These are phyloP conservation scores for Cyclocybe aegerita DNA, from an alignment of 768 basidiomycete species.

Conservation along the genomic window DNA sequence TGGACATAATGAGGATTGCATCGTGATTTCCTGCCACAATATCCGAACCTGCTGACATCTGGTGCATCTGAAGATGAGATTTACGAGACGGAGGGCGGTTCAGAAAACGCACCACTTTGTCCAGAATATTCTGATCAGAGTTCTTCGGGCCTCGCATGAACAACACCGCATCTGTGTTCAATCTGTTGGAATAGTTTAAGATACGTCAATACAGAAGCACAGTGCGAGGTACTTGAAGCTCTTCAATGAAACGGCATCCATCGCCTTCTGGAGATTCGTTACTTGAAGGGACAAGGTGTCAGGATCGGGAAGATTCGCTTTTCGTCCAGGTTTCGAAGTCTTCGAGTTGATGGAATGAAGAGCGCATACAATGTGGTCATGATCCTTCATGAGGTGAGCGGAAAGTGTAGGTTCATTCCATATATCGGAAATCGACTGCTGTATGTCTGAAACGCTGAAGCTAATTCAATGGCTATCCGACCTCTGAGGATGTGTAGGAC, in stretches of 20 bases:
- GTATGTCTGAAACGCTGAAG: slow-evolving; percentile 53
- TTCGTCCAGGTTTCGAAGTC: slow-evolving; percentile 29
- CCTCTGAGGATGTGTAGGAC: slow-evolving; percentile 1
- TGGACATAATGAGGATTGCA: slow-evolving; percentile 57
- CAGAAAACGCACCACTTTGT: slow-evolving; percentile 32
- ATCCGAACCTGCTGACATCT: slow-evolving; percentile 23
- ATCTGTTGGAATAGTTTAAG: slow-evolving; percentile 28
- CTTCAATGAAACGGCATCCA: slow-evolving; percentile 53
- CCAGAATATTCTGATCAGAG: slow-evolving; percentile 64
- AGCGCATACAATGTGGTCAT: slow-evolving; percentile 43
- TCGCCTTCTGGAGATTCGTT: slow-evolving; percentile 41
- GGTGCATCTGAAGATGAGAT: slow-evolving; percentile 17
- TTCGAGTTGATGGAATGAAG: slow-evolving; percentile 29
- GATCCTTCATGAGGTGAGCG: slow-evolving; percentile 52
- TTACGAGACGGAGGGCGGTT: neutral
- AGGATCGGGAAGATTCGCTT: slow-evolving; percentile 32
- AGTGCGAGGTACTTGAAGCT: slow-evolving; percentile 53
- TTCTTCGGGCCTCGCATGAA: slow-evolving; percentile 67
- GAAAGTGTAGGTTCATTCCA: slow-evolving; percentile 59
- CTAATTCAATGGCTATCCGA: neutral
- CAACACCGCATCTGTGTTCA: slow-evolving; percentile 49
- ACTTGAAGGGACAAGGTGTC: slow-evolving; percentile 46
- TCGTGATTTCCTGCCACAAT: slow-evolving; percentile 24
- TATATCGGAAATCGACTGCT: slow-evolving; percentile 38
- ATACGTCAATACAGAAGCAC: neutral